Percentiles rank a stretch among this genome's conserved stretches.
Evolutionary conservation across 2,329 filamentous ascomycete genomes (phyloP).

Genomic region (Aspergillus quadricinctus): DNA sequence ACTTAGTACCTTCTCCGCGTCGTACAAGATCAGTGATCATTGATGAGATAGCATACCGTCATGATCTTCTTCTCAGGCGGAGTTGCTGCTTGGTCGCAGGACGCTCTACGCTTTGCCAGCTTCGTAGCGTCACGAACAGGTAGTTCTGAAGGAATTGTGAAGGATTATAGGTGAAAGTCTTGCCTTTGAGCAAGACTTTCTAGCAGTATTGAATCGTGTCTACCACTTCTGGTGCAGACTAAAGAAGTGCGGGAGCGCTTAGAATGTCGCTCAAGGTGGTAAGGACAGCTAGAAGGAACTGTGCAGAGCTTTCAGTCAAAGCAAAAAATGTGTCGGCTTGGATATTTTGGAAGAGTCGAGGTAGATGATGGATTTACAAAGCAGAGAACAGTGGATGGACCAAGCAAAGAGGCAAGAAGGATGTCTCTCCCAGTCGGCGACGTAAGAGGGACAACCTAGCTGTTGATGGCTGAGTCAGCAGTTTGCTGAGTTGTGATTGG

Average conservation of each 20-base stretch:
- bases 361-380: not conserved
- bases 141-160: conserved; percentile 42
- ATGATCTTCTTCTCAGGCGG: conserved; percentile 51
- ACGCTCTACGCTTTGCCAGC: conserved; percentile 52
- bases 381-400: conserved; percentile 6
- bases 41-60: conserved; percentile 37
- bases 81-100: conserved; percentile 43
- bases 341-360: not conserved
- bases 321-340: not conserved
- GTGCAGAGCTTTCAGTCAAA: not conserved
- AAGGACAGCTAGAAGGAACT: not conserved
- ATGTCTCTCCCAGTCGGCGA: conserved; percentile 9
- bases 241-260: conserved; percentile 15
- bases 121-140: conserved; percentile 43
- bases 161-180: conserved; percentile 36
- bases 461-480: conserved; percentile 13
- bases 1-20: not conserved
- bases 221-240: conserved; percentile 25
- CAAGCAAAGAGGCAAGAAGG: conserved; percentile 4
- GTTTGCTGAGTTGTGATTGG: conserved; percentile 5
- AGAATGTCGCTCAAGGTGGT: not conserved
- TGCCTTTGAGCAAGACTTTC: conserved; percentile 42
- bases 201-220: conserved; percentile 17
- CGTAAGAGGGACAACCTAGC: conserved; percentile 19
- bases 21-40: not conserved